Evolutionary conservation across 306 rosid genomes (phyloP).

Genomic region (Trifolium dubium): DNA sequence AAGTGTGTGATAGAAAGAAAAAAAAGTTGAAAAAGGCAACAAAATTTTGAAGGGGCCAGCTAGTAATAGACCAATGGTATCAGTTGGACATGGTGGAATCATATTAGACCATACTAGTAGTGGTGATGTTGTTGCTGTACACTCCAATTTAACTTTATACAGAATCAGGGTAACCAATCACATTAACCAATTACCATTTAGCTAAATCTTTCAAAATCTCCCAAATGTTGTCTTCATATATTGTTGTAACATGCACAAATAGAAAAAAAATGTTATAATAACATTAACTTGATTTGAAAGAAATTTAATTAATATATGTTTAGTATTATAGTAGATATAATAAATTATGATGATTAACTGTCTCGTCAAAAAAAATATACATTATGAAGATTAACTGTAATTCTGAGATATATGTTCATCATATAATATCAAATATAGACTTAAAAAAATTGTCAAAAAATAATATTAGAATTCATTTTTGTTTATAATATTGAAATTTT

Average conservation of each 20-base stretch:
- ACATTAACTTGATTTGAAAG: too few species aligned
- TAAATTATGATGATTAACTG: too few species aligned
- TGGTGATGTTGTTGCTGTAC: not conserved
- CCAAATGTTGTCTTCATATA: not conserved
- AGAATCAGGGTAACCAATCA: not conserved
- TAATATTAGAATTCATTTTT: too few species aligned
- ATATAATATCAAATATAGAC: too few species aligned
- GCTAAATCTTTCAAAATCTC: slow-evolving; percentile 15
- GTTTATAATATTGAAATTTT: slow-evolving; percentile 6
- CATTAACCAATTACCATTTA: not conserved
- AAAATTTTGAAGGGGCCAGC: slow-evolving; percentile 52
- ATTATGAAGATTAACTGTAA: too few species aligned
- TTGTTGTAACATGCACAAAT: too few species aligned
- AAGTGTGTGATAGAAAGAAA: slow-evolving; percentile 11
- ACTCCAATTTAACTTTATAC: slow-evolving; percentile 38
- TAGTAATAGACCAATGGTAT: slow-evolving; percentile 31
- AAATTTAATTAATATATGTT: too few species aligned
- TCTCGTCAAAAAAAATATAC: too few species aligned
- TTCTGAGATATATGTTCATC: too few species aligned
- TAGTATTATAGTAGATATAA: too few species aligned
- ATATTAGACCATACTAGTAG: slow-evolving; percentile 38
- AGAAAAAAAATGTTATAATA: too few species aligned
- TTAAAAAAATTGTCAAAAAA: too few species aligned
- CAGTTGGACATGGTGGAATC: slow-evolving; percentile 62
- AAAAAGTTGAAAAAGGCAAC: slow-evolving; percentile 50